Evolutionary conservation across 176 grass and related monocot species (phyloP), one percentile per base, ranked within the genome.

Genomic region (Cocos nucifera): DNA sequence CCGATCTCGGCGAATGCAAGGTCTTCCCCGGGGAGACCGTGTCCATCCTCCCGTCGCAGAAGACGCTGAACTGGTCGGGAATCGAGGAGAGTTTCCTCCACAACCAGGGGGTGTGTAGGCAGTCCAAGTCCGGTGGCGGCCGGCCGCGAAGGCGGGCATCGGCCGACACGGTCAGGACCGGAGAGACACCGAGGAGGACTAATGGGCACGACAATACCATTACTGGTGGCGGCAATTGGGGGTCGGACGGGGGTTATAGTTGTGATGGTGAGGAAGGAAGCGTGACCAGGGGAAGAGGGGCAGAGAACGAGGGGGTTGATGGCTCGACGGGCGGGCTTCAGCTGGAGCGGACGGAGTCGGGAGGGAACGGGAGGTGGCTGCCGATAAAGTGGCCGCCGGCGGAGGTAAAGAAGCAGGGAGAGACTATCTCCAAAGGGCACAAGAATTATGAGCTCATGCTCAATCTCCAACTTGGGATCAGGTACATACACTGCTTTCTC

Each of bases 381-480:
- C 66, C 77, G 1, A 77, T 81, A 8, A 67, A 32, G 35, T 65
- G 63, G 63, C 75, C 61, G 39, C 73, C 79, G 3, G 55, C 30
- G 74, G 72, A 85, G 49, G 70, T 62, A 50, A 89, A 89, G 86
- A 95, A 83, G 53, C 90, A 86, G 53, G 86, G 90, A 52, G 90
- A 95, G 67, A 81, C 86, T 7, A 89, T 95, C 17, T 86, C 82
- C 50, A 95, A 95, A 70, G 86, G 82, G 4, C 90, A 95, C 61
- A 89, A 83, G 71, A 95, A 89, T 60, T 95, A 89, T 18, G 86
- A 95, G 62, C 86, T 95, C 67, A 89, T 95, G 86, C 90, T 95
- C 48, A 95, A 86, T 79, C 61, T 95, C 55, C 90, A 89, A 59
- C 90, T 95, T 16, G 90, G 86, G 32, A 81, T 95, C n/a, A 86